phyloP scores from a whole-genome alignment of 495 filamentous ascomycete species.

The Aspergillus asperescens region DNA sequence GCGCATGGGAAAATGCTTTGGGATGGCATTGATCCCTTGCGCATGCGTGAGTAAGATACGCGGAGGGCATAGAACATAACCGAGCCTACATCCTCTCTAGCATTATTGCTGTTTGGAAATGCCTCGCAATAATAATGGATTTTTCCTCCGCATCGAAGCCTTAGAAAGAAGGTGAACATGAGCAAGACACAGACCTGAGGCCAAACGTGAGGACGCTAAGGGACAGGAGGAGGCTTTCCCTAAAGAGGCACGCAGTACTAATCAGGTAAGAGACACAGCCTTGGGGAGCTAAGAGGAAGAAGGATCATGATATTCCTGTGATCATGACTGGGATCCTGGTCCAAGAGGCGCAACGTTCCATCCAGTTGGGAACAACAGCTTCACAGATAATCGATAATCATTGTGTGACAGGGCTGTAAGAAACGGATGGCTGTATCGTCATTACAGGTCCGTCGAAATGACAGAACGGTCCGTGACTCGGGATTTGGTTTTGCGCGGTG shows the following conservation, averaged over 20 bases:
- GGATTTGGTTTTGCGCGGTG: too few relatives aligned
- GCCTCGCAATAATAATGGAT: too few relatives aligned
- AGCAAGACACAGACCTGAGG: too few relatives aligned
- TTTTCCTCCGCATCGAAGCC: too few relatives aligned
- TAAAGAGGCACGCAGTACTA: neutral
- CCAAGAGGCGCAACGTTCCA: conserved; percentile 29
- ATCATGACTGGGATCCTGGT: conserved; percentile 17
- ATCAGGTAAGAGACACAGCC: neutral
- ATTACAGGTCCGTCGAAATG: neutral
- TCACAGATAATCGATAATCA: neutral
- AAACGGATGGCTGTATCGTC: neutral
- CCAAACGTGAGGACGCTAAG: too few relatives aligned
- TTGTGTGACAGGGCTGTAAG: conserved; percentile 5
- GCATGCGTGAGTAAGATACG: too few relatives aligned
- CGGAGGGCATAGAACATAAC: too few relatives aligned
- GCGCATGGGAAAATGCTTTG: neutral
- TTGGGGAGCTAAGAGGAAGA: neutral
- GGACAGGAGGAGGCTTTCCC: too few relatives aligned
- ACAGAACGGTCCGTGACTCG: conserved; percentile 1
- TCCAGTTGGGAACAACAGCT: conserved; percentile 24
- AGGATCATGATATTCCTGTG: conserved; percentile 8
- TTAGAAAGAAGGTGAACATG: too few relatives aligned
- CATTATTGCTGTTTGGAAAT: too few relatives aligned
- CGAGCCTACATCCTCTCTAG: too few relatives aligned
- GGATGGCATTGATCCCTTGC: neutral